phyloP scores from a whole-genome alignment of 2,329 filamentous ascomycete species.

The Aureobasidium pullulans region DNA sequence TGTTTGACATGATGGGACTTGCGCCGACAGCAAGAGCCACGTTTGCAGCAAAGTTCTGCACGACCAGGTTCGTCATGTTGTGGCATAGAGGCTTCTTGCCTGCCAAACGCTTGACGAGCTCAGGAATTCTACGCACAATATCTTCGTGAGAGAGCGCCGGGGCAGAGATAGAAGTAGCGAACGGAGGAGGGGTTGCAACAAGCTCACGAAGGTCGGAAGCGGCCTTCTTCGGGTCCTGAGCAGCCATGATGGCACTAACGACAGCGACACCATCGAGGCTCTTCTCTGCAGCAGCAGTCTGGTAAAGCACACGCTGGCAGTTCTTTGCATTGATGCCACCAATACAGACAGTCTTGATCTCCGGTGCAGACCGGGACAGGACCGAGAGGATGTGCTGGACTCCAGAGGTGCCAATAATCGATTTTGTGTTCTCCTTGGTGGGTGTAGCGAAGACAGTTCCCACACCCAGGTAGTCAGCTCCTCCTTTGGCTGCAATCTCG shows the following conservation, averaged over 20 bases:
- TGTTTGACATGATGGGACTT: conserved; percentile 90
- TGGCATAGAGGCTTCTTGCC: conserved; percentile 67
- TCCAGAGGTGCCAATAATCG: conserved; percentile 67
- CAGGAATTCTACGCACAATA: conserved; percentile 23
- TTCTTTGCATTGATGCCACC: conserved; percentile 79
- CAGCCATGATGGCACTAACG: conserved; percentile 79
- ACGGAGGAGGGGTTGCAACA: conserved; percentile 39
- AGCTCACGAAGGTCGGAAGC: conserved; percentile 52
- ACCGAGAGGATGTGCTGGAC: conserved; percentile 58
- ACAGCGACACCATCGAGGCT: conserved; percentile 74
- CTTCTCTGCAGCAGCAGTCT: conserved; percentile 53
- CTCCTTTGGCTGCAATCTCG: conserved; percentile 59
- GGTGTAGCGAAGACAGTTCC: conserved; percentile 82
- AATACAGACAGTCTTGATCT: conserved; percentile 69
- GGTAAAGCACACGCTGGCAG: conserved; percentile 64
- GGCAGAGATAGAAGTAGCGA: conserved; percentile 21
- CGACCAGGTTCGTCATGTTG: conserved; percentile 96
- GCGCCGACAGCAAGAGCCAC: conserved; percentile 77
- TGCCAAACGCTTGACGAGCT: conserved; percentile 52
- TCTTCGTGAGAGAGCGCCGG: conserved; percentile 25
- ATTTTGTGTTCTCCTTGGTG: conserved; percentile 83
- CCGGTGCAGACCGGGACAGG: conserved; percentile 42
- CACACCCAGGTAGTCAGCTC: conserved; percentile 87
- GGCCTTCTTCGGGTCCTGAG: conserved; percentile 57
- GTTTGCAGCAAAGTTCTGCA: conserved; percentile 91